phyloP scores from a whole-genome alignment of 2,329 filamentous ascomycete species.

The Hymenoscyphus albidus region DNA sequence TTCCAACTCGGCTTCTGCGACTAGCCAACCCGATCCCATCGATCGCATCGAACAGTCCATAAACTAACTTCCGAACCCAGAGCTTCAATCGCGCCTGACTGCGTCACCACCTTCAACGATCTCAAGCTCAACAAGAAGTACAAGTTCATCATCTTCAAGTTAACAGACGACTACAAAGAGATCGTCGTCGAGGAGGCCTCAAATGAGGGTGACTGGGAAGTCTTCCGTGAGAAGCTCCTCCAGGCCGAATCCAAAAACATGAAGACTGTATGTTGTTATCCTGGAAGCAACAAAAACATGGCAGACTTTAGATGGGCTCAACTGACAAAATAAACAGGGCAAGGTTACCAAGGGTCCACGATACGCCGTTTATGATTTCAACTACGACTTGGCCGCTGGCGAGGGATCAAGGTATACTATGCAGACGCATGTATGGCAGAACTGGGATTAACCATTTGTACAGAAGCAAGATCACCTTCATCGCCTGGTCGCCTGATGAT shows the following conservation, averaged over 20 bases:
- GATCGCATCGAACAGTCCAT: neutral
- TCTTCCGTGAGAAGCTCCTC: conserved; percentile 73
- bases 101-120: conserved; percentile 69
- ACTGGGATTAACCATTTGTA: conserved; percentile 21
- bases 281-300: neutral
- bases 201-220: conserved; percentile 62
- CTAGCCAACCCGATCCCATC: neutral
- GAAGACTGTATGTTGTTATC: conserved; percentile 50
- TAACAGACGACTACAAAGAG: conserved; percentile 76
- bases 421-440: conserved; percentile 20
- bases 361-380: conserved; percentile 82
- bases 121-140: conserved; percentile 77
- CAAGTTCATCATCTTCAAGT: conserved; percentile 87
- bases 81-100: conserved; percentile 69
- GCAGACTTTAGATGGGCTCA: neutral
- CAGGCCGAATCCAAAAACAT: conserved; percentile 65
- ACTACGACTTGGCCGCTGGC: conserved; percentile 67
- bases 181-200: conserved; percentile 77
- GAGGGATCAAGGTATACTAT: conserved; percentile 64
- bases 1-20: conserved; percentile 1
- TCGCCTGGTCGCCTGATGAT: conserved; percentile 79
- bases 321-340: conserved; percentile 42
- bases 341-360: conserved; percentile 64
- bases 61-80: conserved; percentile 40
- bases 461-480: conserved; percentile 76